Evolutionary conservation across 192 early-diverging fungal genomes (phyloP).

Genomic region (Backusella australiensis): DNA sequence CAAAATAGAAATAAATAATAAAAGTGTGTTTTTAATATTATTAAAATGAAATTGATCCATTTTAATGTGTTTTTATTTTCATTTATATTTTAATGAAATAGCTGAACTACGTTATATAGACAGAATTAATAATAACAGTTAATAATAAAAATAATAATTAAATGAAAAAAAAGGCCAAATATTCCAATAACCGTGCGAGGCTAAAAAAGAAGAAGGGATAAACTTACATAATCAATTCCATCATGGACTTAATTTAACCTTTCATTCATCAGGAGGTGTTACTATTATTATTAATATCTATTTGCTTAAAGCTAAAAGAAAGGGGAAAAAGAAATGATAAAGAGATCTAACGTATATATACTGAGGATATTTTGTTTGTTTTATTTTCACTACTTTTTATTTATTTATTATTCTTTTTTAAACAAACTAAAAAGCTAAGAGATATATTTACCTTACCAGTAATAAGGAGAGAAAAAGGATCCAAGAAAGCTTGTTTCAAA

Average conservation of each 20-base stretch:
- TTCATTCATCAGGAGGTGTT: background rate
- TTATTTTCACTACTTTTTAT: too few species aligned
- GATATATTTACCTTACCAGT: too few species aligned
- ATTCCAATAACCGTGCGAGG: background rate
- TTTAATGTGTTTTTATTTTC: constrained; percentile 2
- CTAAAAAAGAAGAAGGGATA: background rate
- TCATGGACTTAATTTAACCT: background rate
- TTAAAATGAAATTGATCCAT: background rate
- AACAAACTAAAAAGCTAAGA: too few species aligned
- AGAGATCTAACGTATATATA: background rate
- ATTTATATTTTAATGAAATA: background rate
- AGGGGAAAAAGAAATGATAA: too few species aligned
- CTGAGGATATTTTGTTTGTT: background rate
- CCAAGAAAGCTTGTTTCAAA: too few species aligned
- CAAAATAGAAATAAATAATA: background rate
- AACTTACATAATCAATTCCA: background rate
- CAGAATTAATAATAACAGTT: background rate
- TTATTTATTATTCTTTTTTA: too few species aligned
- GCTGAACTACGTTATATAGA: background rate
- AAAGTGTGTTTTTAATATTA: background rate
- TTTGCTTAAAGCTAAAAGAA: too few species aligned
- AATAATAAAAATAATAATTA: background rate
- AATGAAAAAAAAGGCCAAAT: background rate
- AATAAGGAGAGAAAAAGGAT: too few species aligned
- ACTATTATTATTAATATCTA: background rate